Evolutionary conservation across 1,284 basidiomycete species (phyloP).

Genomic region (Pseudozyma sp.): DNA sequence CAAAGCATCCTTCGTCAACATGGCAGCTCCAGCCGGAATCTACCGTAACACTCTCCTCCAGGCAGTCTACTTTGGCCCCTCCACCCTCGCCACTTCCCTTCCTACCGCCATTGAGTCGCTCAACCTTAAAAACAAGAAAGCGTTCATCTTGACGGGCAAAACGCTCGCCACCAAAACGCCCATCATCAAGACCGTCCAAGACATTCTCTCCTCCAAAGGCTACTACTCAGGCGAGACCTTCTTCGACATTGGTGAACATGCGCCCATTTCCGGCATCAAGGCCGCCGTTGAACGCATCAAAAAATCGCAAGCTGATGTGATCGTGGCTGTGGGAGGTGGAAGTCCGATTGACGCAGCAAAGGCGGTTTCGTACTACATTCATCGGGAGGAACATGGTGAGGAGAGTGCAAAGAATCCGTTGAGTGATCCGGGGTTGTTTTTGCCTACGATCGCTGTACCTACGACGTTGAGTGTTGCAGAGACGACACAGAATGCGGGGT

Average conservation of each 20-base stretch:
- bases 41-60: constrained; percentile 49
- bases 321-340: constrained; percentile 78
- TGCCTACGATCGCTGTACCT: constrained; percentile 76
- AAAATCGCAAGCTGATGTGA: constrained; percentile 75
- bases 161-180: constrained; percentile 53
- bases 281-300: constrained; percentile 73
- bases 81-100: constrained; percentile 28
- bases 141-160: constrained; percentile 57
- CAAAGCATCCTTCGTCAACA: constrained; percentile 6
- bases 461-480: constrained; percentile 85
- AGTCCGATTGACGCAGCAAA: constrained; percentile 80
- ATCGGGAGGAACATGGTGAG: constrained; percentile 34
- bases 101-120: constrained; percentile 33
- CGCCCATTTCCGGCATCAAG: constrained; percentile 78
- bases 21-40: constrained; percentile 31
- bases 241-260: constrained; percentile 80
- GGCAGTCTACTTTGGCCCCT: constrained; percentile 45
- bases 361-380: constrained; percentile 46
- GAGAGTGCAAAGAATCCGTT: constrained; percentile 21
- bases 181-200: constrained; percentile 40
- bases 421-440: constrained; percentile 61
- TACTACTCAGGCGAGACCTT: constrained; percentile 72
- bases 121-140: constrained; percentile 35
- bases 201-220: constrained; percentile 32
- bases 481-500: constrained; percentile 76